These are phyloP conservation scores for Vitis cinerea DNA, from an alignment of 164 flowering plant genomes.

Conservation along the genomic window DNA sequence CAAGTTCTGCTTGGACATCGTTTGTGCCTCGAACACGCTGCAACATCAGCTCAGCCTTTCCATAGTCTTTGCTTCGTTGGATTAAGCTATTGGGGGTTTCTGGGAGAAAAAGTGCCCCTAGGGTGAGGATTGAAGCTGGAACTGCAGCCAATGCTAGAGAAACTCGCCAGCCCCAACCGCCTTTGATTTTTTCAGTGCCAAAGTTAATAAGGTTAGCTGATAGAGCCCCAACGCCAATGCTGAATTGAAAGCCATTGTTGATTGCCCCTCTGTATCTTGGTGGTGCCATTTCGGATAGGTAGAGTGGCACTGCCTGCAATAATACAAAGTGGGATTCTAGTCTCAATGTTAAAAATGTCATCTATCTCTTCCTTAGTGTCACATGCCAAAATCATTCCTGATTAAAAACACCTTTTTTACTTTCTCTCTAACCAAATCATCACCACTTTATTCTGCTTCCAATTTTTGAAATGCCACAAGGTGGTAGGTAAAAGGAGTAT, in stretches of 20 bases:
- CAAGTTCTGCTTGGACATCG: slow-evolving; percentile 53
- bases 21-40: slow-evolving; percentile 50
- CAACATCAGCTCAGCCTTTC: slow-evolving; percentile 28
- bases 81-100: slow-evolving; percentile 59
- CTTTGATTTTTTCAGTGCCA: slow-evolving; percentile 36
- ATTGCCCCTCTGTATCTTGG: slow-evolving; percentile 56
- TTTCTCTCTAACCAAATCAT: too few relatives aligned
- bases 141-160: slow-evolving; percentile 44
- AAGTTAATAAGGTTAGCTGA: slow-evolving; percentile 38
- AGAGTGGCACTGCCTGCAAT: slow-evolving; percentile 69
- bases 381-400: too few relatives aligned
- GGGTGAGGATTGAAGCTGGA: slow-evolving; percentile 37
- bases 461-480: too few relatives aligned
- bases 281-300: slow-evolving; percentile 82
- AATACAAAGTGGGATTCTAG: neutral
- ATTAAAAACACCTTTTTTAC: too few relatives aligned
- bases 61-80: slow-evolving; percentile 16
- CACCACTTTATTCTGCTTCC: too few relatives aligned
- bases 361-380: too few relatives aligned
- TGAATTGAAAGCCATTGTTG: slow-evolving; percentile 59
- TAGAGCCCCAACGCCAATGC: slow-evolving; percentile 42
- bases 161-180: slow-evolving; percentile 49
- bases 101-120: slow-evolving; percentile 44
- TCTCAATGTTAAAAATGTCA: too few relatives aligned
- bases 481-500: too few relatives aligned